phyloP scores from a whole-genome alignment of 2,329 filamentous ascomycete genomes.

The Hymenoscyphus repandus region DNA sequence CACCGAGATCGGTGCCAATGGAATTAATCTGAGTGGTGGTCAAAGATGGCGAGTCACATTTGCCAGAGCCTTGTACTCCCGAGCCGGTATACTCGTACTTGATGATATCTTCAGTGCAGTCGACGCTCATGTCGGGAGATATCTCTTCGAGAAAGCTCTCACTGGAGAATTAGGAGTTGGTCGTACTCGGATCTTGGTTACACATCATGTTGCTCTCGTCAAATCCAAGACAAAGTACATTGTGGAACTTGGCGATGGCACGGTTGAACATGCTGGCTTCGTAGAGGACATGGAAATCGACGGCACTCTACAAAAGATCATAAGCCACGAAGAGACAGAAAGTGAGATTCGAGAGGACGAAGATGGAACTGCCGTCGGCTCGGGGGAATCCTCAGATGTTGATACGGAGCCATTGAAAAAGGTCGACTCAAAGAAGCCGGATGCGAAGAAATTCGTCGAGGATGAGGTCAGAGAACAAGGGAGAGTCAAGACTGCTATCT shows the following conservation, averaged over 20 bases:
- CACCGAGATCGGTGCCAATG: constrained; percentile 80
- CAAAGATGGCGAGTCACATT: constrained; percentile 80
- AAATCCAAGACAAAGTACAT: constrained; percentile 68
- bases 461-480: constrained; percentile 70
- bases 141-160: constrained; percentile 72
- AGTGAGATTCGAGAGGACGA: constrained; percentile 46
- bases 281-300: constrained; percentile 58
- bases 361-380: constrained; percentile 48
- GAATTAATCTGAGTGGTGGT: constrained; percentile 77
- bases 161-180: constrained; percentile 64
- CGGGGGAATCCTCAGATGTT: constrained; percentile 43
- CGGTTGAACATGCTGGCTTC: constrained; percentile 57
- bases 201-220: constrained; percentile 71
- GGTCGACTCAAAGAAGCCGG: constrained; percentile 41
- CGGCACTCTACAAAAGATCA: constrained; percentile 51
- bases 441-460: constrained; percentile 66
- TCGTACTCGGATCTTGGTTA: constrained; percentile 73
- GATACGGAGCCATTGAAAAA: constrained; percentile 43
- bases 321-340: constrained; percentile 47
- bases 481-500: constrained; percentile 62
- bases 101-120: constrained; percentile 81
- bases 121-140: constrained; percentile 74
- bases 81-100: constrained; percentile 69
- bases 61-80: constrained; percentile 73
- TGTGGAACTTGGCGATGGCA: constrained; percentile 67